Base-by-base conservation (phyloP, 108 stramenopile species). In the Aurantiochytrium sp. region DNA sequence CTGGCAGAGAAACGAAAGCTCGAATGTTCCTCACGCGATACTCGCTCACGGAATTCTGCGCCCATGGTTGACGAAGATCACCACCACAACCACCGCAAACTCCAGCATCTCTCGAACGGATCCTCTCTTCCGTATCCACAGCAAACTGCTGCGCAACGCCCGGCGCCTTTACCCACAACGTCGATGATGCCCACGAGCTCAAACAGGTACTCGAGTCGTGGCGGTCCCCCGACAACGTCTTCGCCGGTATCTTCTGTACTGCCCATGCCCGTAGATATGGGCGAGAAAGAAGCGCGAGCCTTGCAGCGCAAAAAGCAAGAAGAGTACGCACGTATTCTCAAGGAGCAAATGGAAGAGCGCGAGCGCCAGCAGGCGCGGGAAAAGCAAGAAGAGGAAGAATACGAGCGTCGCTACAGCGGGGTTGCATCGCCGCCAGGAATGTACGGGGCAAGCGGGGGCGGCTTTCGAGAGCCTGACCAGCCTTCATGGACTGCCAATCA, bases 281-380 rank as follows among this genome's bases (percentile, higher is more conserved):
- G 49, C 3, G 76, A 83, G n/a, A 83, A 53, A 12, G 49, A 83
- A 83, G 76, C 76, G 76, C 76, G 76, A 83, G 51, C 25, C 76
- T 53, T 69, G 64, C 49, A 83, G 76, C 76, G 76, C 23, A 83
- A 23, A 53, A 83, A 83, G 76, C 45, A 83, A 53, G 76, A 83
- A 28, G 76, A 47, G 45, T 83, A 83, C 28, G 76, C 76, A 12
- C 45, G 28, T 6, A 23, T 53, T 6, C 51, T 83, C 23, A 23
- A 35, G 25, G 76, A 83, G 76, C 76, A 83, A 35, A 53, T 83
- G 76, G 43, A 28, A n/a, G 76, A 83, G 76, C 76, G 76, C 45
- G 76, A 83, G 23, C 49, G n/a, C 28, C 10, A 53, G 25, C 45
- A 21, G 12, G 25, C 19, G 51, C 76, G 76, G 19, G 19, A 35